phyloP scores from a whole-genome alignment of 164 flowering plant genomes.

The Magnolia sinica region DNA sequence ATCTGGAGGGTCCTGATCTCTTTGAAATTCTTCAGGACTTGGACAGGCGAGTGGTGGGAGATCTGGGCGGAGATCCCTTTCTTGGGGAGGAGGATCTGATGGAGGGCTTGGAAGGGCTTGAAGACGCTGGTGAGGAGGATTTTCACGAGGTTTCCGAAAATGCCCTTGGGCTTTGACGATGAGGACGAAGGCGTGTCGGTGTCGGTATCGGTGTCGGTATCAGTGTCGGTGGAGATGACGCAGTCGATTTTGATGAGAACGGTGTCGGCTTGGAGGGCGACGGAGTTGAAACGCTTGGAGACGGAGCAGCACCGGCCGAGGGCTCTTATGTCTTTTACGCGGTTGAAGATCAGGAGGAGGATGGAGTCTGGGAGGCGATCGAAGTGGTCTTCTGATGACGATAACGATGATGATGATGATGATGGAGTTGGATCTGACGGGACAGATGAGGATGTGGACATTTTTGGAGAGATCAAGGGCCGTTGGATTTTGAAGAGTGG shows the following conservation, averaged over 20 bases:
- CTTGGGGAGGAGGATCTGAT: neutral
- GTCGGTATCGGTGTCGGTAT: neutral
- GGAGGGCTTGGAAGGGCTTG: constrained; percentile 34
- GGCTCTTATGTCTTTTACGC: constrained; percentile 45
- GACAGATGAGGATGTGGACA: neutral
- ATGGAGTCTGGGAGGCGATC: constrained; percentile 50
- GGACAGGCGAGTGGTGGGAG: constrained; percentile 33
- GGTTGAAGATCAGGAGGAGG: constrained; percentile 43
- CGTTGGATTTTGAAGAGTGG: neutral
- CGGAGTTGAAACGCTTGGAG: constrained; percentile 48
- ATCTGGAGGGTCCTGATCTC: constrained; percentile 38
- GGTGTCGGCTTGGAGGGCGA: constrained; percentile 42
- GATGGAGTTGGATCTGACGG: neutral
- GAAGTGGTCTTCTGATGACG: constrained; percentile 29
- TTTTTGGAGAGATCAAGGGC: neutral
- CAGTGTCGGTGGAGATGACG: constrained; percentile 28
- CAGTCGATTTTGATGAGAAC: constrained; percentile 44
- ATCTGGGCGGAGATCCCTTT: neutral
- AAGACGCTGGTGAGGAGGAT: constrained; percentile 13
- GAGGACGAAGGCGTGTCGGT: neutral
- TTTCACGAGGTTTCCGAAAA: neutral
- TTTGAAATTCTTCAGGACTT: constrained; percentile 41
- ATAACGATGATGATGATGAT: neutral
- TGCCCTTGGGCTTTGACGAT: neutral
- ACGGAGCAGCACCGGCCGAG: constrained; percentile 46